Percentiles rank a stretch among this genome's conserved stretches.
phyloP scores from a whole-genome alignment of 257 asterid genomes.

The Oldenlandia corymbosa region DNA sequence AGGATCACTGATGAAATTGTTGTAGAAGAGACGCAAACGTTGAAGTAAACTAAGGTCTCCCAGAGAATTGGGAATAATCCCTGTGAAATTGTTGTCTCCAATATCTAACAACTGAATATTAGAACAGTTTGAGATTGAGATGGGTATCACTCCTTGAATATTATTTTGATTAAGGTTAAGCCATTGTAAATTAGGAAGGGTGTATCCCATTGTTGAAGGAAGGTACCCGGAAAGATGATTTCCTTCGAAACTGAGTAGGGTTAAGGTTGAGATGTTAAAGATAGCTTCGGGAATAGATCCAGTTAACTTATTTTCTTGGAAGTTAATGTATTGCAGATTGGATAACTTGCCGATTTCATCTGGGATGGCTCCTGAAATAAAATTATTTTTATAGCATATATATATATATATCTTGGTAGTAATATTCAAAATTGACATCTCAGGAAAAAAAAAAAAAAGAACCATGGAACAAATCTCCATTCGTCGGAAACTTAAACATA shows the following conservation, averaged over 20 bases:
- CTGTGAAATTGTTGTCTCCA: slow-evolving; percentile 13
- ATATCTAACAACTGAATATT: slow-evolving; percentile 9
- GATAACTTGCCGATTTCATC: slow-evolving; percentile 20
- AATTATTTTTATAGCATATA: no score
- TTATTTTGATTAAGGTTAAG: not conserved
- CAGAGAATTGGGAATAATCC: slow-evolving; percentile 29
- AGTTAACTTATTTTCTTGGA: slow-evolving; percentile 8
- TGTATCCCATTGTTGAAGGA: slow-evolving; percentile 11
- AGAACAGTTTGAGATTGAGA: slow-evolving; percentile 27
- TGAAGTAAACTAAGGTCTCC: slow-evolving; percentile 26
- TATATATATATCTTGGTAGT: no score
- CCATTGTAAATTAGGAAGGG: slow-evolving; percentile 10
- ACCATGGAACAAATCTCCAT: no score
- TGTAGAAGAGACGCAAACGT: slow-evolving; percentile 9
- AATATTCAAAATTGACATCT: no score
- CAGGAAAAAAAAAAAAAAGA: no score
- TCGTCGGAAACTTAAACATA: no score
- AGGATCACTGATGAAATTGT: slow-evolving; percentile 17
- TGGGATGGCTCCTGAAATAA: slow-evolving; percentile 15
- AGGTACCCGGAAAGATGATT: slow-evolving; percentile 23
- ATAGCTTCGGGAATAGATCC: slow-evolving; percentile 20
- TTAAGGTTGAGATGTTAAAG: slow-evolving; percentile 19
- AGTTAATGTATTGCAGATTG: not conserved
- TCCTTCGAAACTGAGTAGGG: not conserved
- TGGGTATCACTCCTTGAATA: slow-evolving; percentile 20